phyloP scores from a whole-genome alignment of 2,329 filamentous ascomycete species.

The Microdochium trichocladiopsis region DNA sequence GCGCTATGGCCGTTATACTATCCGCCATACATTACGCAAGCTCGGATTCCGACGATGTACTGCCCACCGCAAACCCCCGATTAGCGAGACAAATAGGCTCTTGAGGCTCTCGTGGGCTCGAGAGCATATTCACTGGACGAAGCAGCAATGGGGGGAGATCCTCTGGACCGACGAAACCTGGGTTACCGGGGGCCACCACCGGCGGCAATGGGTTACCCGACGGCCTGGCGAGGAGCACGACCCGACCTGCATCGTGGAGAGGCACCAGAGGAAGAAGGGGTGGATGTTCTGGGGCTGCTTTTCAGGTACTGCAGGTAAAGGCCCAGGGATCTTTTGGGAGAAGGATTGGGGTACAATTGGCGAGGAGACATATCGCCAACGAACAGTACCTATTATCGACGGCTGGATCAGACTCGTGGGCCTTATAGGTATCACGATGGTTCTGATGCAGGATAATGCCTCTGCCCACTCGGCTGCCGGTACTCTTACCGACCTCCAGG shows the following conservation, averaged over 20 bases:
- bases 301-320: conserved; percentile 12
- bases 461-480: not conserved
- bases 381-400: conserved; percentile 9
- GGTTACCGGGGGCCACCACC: conserved; percentile 7
- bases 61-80: conserved; percentile 3
- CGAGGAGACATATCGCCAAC: conserved; percentile 10
- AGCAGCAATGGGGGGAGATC: conserved; percentile 6
- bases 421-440: not conserved
- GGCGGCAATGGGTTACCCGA: conserved; percentile 8
- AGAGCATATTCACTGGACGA: conserved; percentile 3
- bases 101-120: conserved; percentile 1
- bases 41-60: conserved; percentile 2
- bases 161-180: conserved; percentile 13
- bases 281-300: conserved; percentile 23
- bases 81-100: conserved; percentile 3
- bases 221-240: conserved; percentile 11
- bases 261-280: conserved; percentile 10
- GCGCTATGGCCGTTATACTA: not conserved
- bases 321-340: conserved; percentile 19
- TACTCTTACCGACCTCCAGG: not conserved
- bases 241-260: conserved; percentile 12
- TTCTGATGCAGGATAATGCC: not conserved
- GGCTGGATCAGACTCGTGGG: conserved; percentile 1
- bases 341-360: conserved; percentile 20
- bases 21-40: conserved; percentile 3